Evolutionary conservation across 1,284 basidiomycete genomes (phyloP).

Genomic region (Tranzscheliella williamsii): DNA sequence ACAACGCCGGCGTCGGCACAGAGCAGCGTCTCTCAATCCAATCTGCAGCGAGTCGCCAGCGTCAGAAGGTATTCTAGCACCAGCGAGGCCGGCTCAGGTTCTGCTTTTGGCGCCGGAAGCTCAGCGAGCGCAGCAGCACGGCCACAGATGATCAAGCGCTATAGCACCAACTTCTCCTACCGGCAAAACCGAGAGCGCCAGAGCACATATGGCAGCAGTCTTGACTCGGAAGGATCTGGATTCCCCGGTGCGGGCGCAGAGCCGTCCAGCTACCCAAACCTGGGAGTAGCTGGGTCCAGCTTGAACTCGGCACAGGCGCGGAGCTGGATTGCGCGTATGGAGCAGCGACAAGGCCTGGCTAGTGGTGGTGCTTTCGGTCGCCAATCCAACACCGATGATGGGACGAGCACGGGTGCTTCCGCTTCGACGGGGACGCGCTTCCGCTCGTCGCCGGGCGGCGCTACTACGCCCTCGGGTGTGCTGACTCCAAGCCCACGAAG

Average conservation of each 20-base stretch:
- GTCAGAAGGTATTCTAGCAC: constrained; percentile 31
- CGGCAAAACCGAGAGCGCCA: constrained; percentile 27
- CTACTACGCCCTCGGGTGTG: constrained; percentile 3
- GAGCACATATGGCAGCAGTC: constrained; percentile 25
- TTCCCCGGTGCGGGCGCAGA: constrained; percentile 18
- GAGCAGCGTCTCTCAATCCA: constrained; percentile 27
- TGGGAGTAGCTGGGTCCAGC: constrained; percentile 22
- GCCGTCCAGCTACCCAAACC: constrained; percentile 29
- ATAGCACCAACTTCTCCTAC: constrained; percentile 46
- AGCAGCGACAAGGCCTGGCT: constrained; percentile 38
- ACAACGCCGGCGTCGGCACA: constrained; percentile 2
- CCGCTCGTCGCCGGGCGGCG: constrained; percentile 4
- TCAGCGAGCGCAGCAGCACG: constrained; percentile 15
- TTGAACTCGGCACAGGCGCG: constrained; percentile 28
- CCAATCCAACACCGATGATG: constrained; percentile 27
- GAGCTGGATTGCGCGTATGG: constrained; percentile 46
- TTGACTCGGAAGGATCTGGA: constrained; percentile 20
- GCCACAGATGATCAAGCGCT: constrained; percentile 52
- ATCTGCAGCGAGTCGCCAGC: constrained; percentile 14
- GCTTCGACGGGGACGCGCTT: constrained; percentile 13
- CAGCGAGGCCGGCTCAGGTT: constrained; percentile 32
- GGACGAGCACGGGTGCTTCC: constrained; percentile 17
- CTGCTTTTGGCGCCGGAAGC: constrained; percentile 13
- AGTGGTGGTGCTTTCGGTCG: constrained; percentile 23
- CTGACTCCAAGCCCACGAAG: constrained; percentile 30